A percentile compares a stretch with the other conserved stretches of the same genome.
Evolutionary conservation across 768 basidiomycete species (phyloP).

Genomic region (Calocybe indica): DNA sequence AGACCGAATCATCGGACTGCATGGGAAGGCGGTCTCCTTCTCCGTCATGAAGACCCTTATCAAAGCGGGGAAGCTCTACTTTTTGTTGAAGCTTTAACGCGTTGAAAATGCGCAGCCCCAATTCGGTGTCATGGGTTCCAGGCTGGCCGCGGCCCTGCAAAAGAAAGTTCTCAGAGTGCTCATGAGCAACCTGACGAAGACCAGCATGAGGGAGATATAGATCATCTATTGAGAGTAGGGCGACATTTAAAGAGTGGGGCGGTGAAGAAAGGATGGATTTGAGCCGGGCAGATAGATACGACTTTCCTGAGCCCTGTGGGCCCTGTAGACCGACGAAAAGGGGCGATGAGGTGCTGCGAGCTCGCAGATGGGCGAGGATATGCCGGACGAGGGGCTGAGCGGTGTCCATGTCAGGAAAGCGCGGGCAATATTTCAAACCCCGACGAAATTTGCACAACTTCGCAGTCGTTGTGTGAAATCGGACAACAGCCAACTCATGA

Average conservation of each 20-base stretch:
- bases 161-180: conserved; percentile 56
- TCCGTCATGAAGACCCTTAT: conserved; percentile 78
- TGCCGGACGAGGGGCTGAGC: conserved; percentile 13
- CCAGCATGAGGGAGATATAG: conserved; percentile 74
- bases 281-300: conserved; percentile 64
- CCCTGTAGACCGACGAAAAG: conserved; percentile 88
- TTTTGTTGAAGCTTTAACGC: conserved; percentile 39
- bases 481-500: conserved; percentile 28
- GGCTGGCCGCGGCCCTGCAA: conserved; percentile 86
- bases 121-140: conserved; percentile 80
- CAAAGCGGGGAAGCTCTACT: conserved; percentile 72
- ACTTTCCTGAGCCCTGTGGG: conserved; percentile 93
- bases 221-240: conserved; percentile 75
- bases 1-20: conserved; percentile 27
- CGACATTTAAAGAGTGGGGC: conserved; percentile 49
- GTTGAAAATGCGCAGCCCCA: conserved; percentile 51
- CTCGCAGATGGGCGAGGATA: conserved; percentile 20
- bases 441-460: conserved; percentile 7
- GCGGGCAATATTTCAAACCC: conserved; percentile 11
- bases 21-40: conserved; percentile 73
- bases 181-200: conserved; percentile 47
- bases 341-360: conserved; percentile 34
- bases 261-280: conserved; percentile 32
- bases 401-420: conserved; percentile 12
- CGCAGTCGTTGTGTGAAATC: neutral